A percentile compares a stretch with the other conserved stretches of the same genome.
phyloP scores from a whole-genome alignment of 1,284 basidiomycete species.

The Tilletia setariae region DNA sequence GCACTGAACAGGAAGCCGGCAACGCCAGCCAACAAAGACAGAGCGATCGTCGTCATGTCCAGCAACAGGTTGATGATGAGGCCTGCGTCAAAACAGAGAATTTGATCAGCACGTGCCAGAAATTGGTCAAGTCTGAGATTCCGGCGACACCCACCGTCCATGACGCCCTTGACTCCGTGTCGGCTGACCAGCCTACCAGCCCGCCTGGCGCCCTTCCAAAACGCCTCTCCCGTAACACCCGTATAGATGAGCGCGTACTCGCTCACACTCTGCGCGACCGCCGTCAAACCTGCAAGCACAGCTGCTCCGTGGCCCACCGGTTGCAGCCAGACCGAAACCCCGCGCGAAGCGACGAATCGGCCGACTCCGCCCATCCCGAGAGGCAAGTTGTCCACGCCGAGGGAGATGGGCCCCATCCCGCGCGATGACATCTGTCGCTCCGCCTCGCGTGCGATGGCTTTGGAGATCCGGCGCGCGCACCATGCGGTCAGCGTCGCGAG shows the following conservation, averaged over 20 bases:
- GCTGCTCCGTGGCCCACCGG: conserved; percentile 60
- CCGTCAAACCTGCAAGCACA: conserved; percentile 65
- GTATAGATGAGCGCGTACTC: conserved; percentile 78
- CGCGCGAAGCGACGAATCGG: neutral
- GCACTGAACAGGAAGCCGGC: conserved; percentile 82
- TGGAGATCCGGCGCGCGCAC: conserved; percentile 49
- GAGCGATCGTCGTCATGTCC: conserved; percentile 69
- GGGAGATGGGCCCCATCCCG: neutral
- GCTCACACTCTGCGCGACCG: conserved; percentile 57
- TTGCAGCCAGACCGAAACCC: conserved; percentile 50
- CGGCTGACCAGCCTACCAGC: conserved; percentile 63
- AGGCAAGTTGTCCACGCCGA: neutral
- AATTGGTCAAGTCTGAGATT: conserved; percentile 20
- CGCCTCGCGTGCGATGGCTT: conserved; percentile 22
- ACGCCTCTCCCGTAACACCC: conserved; percentile 78
- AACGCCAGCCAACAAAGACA: conserved; percentile 74
- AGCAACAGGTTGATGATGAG: conserved; percentile 67
- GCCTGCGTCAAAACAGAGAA: conserved; percentile 34
- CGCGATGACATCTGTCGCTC: conserved; percentile 25
- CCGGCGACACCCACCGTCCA: conserved; percentile 26
- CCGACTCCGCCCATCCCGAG: neutral
- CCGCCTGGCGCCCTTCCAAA: conserved; percentile 72
- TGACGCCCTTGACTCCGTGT: conserved; percentile 51
- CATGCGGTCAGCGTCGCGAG: conserved; percentile 59
- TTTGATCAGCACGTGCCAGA: conserved; percentile 1